Evolutionary conservation across 768 basidiomycete species (phyloP).

Genomic region (Tephrocybe sp.): DNA sequence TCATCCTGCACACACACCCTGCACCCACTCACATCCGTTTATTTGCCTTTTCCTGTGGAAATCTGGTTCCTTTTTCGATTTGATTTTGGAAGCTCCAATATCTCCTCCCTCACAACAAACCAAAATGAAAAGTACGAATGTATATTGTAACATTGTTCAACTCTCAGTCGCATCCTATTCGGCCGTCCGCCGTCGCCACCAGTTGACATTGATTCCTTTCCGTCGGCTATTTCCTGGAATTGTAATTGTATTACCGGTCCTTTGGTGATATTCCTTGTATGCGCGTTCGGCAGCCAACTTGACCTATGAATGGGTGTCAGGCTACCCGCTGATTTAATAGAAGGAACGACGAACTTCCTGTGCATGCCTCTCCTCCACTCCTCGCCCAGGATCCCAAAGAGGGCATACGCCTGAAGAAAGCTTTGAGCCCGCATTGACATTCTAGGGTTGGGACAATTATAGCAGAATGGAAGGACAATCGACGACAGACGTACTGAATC

Average conservation of each 20-base stretch:
- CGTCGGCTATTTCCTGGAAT: background rate
- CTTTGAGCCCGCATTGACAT: background rate
- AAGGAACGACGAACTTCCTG: conserved; percentile 50
- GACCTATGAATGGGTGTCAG: conserved; percentile 40
- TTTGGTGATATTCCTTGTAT: conserved; percentile 54
- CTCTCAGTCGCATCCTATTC: background rate
- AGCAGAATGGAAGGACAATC: background rate
- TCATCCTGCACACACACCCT: background rate
- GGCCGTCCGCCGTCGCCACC: background rate
- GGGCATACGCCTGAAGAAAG: conserved; percentile 46
- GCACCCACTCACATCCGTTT: background rate
- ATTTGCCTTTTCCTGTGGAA: background rate
- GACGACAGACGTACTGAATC: conserved; percentile 37
- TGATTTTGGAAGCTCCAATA: background rate
- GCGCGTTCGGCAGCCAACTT: conserved; percentile 66
- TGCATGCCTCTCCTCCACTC: conserved; percentile 60
- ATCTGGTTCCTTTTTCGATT: background rate
- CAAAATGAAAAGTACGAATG: background rate
- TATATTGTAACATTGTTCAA: background rate
- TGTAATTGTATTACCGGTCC: conserved; percentile 39
- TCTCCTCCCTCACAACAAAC: background rate
- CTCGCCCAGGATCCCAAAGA: conserved; percentile 53
- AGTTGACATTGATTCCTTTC: background rate
- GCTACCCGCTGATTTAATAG: background rate
- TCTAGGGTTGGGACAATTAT: background rate